Evolutionary conservation across 441 rosid genomes (phyloP).

Genomic region (Erysimum cheiri): DNA sequence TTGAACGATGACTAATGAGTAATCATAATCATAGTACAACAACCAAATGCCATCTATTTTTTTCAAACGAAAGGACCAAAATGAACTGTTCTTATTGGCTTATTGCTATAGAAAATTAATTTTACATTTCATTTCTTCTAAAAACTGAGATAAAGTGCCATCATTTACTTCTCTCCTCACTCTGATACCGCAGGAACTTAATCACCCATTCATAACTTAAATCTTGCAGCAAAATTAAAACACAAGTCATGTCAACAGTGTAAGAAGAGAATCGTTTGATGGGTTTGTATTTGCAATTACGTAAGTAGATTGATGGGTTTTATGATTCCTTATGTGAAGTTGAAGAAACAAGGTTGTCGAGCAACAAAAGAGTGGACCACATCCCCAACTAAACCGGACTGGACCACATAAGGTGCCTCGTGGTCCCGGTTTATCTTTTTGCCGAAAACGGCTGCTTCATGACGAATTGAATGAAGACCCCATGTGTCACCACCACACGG

Average conservation of each 20-base stretch:
- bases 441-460: conserved; percentile 33
- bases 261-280: conserved; percentile 7
- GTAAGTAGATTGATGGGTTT: conserved; percentile 29
- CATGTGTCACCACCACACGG: conserved; percentile 24
- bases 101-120: no score
- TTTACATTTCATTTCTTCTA: not conserved
- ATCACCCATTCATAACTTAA: conserved; percentile 2
- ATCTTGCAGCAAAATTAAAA: not conserved
- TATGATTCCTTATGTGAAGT: conserved; percentile 34
- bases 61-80: not conserved
- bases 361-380: conserved; percentile 34
- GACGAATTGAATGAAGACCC: conserved; percentile 4
- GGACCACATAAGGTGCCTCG: conserved; percentile 30
- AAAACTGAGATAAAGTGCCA: not conserved
- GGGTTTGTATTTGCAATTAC: conserved; percentile 12
- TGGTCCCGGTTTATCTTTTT: conserved; percentile 36
- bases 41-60: no score
- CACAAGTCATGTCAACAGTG: not conserved
- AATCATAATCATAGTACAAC: no score
- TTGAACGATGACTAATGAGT: no score
- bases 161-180: no score
- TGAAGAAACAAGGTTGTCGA: conserved; percentile 30
- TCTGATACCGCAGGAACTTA: not conserved
- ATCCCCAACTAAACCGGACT: conserved; percentile 33
- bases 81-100: no score